phyloP scores from a whole-genome alignment of 768 basidiomycete species.

The Tephrocybe sp. region DNA sequence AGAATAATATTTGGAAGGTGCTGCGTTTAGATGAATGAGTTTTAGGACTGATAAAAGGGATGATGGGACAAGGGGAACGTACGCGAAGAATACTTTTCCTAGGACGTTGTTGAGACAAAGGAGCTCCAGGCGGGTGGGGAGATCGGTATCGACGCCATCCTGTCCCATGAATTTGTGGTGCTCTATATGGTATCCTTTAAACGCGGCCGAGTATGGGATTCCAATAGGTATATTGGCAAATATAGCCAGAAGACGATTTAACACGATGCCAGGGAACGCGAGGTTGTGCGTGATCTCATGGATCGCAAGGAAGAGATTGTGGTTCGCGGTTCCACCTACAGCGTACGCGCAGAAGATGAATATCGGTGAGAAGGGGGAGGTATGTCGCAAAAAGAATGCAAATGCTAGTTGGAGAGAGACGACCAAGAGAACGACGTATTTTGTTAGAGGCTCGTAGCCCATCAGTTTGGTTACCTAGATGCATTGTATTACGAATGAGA shows the following conservation, averaged over 20 bases:
- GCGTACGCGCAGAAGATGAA: conserved; percentile 81
- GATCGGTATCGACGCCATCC: conserved; percentile 94
- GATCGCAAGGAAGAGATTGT: conserved; percentile 96
- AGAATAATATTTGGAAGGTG: conserved; percentile 97
- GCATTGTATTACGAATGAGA: background rate
- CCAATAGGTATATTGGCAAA: conserved; percentile 93
- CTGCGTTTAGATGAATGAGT: conserved; percentile 34
- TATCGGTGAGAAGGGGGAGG: conserved; percentile 60
- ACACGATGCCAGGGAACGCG: conserved; percentile 77
- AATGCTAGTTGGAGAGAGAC: conserved; percentile 69
- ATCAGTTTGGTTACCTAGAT: conserved; percentile 89
- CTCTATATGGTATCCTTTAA: conserved; percentile 96
- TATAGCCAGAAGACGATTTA: conserved; percentile 87
- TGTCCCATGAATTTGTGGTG: conserved; percentile 96
- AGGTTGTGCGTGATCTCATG: conserved; percentile 99
- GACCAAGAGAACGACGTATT: conserved; percentile 84
- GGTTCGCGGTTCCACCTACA: conserved; percentile 94
- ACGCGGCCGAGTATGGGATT: conserved; percentile 91
- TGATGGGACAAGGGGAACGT: conserved; percentile 26
- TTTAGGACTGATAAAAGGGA: background rate
- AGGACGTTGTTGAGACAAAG: conserved; percentile 90
- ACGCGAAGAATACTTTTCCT: conserved; percentile 98
- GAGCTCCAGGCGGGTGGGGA: conserved; percentile 86
- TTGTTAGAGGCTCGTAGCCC: conserved; percentile 92
- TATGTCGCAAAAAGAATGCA: conserved; percentile 66